These are phyloP conservation scores for Angophora floribunda DNA, from an alignment of 345 rosid species.

Conservation along the genomic window DNA sequence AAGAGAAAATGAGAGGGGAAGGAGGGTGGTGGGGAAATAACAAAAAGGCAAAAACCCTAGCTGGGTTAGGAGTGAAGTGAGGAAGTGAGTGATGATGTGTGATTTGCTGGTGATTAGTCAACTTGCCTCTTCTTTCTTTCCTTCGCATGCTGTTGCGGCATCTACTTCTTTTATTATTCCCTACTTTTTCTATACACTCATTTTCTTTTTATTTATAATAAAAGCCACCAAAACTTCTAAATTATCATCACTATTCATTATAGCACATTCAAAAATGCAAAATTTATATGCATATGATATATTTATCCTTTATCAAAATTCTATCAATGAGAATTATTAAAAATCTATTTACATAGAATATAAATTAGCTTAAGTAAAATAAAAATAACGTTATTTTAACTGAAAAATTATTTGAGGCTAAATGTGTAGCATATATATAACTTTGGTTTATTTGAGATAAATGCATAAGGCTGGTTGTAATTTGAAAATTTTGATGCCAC, in stretches of 20 bases:
- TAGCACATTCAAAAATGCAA: not conserved
- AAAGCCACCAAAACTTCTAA: not conserved
- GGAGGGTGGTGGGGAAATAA: not conserved
- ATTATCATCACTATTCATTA: too few relatives aligned
- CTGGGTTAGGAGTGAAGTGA: not conserved
- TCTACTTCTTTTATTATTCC: not conserved
- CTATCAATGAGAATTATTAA: too few relatives aligned
- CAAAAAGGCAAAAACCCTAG: not conserved
- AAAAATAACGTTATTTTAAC: too few relatives aligned
- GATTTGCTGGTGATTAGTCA: not conserved
- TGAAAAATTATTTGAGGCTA: too few relatives aligned
- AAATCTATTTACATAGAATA: too few relatives aligned
- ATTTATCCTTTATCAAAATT: too few relatives aligned
- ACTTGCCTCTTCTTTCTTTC: not conserved
- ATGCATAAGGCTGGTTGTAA: too few relatives aligned
- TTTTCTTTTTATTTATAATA: not conserved
- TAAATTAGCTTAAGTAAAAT: too few relatives aligned
- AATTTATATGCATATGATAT: too few relatives aligned
- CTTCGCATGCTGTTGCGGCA: not conserved
- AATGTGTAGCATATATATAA: too few relatives aligned
- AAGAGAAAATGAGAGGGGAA: not conserved
- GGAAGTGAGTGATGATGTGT: not conserved
- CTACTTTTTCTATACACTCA: not conserved
- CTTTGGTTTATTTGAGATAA: too few relatives aligned
- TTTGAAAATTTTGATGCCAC: fast-evolving